Conservation (phyloP, 164 flowering plant genomes). For the Pachysandra terminalis region DNA sequence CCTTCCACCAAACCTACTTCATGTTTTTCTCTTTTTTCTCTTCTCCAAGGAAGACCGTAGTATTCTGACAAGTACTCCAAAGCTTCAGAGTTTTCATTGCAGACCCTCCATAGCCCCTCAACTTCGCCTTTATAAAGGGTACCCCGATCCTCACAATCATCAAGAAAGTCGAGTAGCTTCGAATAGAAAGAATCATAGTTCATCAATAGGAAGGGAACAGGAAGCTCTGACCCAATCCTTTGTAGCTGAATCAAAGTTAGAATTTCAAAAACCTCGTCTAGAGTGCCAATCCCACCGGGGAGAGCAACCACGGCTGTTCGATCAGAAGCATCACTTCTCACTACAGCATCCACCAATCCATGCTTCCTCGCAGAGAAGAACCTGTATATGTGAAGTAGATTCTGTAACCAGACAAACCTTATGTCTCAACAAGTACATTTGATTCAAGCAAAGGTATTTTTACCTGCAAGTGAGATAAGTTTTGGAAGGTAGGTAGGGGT, state of each 20-base stretch:
- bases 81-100: constrained; percentile 64
- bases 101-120: constrained; percentile 70
- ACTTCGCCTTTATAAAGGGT: constrained; percentile 66
- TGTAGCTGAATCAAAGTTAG: constrained; percentile 75
- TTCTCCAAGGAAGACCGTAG: constrained; percentile 33
- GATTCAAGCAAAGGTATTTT: not conserved
- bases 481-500: constrained; percentile 79
- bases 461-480: constrained; percentile 93
- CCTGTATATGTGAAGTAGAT: constrained; percentile 31
- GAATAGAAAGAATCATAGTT: constrained; percentile 85
- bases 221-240: constrained; percentile 75
- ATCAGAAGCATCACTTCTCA: constrained; percentile 51
- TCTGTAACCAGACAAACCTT: not conserved
- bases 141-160: constrained; percentile 65
- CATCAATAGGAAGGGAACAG: constrained; percentile 84
- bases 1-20: constrained; percentile 13
- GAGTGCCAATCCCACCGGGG: constrained; percentile 93
- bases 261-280: constrained; percentile 89
- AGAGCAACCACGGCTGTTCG: constrained; percentile 79
- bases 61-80: constrained; percentile 61
- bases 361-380: constrained; percentile 97
- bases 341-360: constrained; percentile 86
- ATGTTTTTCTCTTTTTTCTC: constrained; percentile 11
- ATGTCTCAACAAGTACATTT: not conserved
- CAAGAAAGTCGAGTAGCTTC: constrained; percentile 71